Percentiles rank a stretch among this genome's conserved stretches.
Conservation (phyloP, 1,139 yeast genomes). For the Blastobotrys arbuscula region DNA sequence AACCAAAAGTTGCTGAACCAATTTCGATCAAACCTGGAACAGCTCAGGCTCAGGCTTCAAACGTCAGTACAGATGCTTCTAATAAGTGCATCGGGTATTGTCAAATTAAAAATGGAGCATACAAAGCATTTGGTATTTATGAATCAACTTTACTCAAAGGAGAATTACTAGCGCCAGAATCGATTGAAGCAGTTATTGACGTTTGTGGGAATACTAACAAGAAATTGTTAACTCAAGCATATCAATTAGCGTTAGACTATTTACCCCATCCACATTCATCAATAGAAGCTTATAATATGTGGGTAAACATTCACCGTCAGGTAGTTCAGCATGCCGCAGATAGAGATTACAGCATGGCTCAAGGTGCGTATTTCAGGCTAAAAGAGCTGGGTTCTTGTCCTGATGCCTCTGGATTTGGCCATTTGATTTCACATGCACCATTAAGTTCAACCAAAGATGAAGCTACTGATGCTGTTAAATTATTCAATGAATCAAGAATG, state of each 20-base stretch:
- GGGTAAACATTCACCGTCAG: slow-evolving; percentile 28
- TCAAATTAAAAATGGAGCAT: slow-evolving; percentile 18
- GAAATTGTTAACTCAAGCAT: slow-evolving; percentile 3
- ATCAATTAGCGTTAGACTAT: slow-evolving; percentile 4
- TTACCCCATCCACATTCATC: slow-evolving; percentile 28
- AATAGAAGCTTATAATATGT: slow-evolving; percentile 26
- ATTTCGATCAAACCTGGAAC: neutral
- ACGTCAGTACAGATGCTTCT: slow-evolving; percentile 12
- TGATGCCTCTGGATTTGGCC: slow-evolving; percentile 36
- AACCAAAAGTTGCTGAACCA: neutral
- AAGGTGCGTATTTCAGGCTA: slow-evolving; percentile 28
- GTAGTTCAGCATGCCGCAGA: slow-evolving; percentile 26
- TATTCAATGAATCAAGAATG: slow-evolving; percentile 36
- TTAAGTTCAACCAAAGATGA: slow-evolving; percentile 28
- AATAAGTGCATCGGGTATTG: slow-evolving; percentile 24
- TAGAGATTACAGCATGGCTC: slow-evolving; percentile 25
- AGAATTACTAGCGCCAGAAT: slow-evolving; percentile 24
- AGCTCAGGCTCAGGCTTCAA: neutral
- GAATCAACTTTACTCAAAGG: slow-evolving; percentile 20
- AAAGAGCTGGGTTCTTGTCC: slow-evolving; percentile 34
- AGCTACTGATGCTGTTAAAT: slow-evolving; percentile 32
- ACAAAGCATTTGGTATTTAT: slow-evolving; percentile 21
- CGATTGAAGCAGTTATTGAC: slow-evolving; percentile 23
- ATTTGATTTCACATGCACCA: slow-evolving; percentile 30
- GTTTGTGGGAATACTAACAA: slow-evolving; percentile 16